Conservation (phyloP, 306 rosid species). For the Pachyrhizus erosus region DNA sequence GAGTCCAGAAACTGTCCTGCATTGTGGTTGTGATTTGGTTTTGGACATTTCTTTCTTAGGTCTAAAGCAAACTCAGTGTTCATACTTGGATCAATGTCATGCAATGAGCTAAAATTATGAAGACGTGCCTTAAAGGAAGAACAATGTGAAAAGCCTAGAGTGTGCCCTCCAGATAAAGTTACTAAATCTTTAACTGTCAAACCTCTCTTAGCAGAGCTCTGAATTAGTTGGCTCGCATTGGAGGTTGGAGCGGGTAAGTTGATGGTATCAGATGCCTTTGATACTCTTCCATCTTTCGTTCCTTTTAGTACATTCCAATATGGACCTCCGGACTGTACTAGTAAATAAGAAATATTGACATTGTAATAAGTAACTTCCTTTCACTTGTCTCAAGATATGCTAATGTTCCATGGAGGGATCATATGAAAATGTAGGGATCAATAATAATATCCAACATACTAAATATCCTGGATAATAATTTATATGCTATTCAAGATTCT, state of each 20-base stretch:
- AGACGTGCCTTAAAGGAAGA: conserved; percentile 67
- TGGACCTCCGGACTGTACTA: conserved; percentile 76
- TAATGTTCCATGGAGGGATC: conserved; percentile 31
- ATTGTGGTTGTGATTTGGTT: conserved; percentile 53
- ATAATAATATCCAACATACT: conserved; percentile 3
- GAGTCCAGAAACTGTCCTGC: conserved; percentile 72
- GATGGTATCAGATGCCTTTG: conserved; percentile 68
- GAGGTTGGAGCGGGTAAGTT: conserved; percentile 75
- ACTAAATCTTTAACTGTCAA: conserved; percentile 69
- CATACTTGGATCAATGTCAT: conserved; percentile 64
- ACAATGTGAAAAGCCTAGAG: conserved; percentile 80
- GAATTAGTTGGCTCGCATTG: conserved; percentile 66
- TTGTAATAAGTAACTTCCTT: background rate
- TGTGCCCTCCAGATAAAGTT: conserved; percentile 84
- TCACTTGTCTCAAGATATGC: conserved; percentile 19
- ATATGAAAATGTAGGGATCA: conserved; percentile 14
- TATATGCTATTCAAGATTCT: background rate
- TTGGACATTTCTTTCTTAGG: conserved; percentile 63
- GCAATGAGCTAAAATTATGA: conserved; percentile 57
- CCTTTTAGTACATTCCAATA: conserved; percentile 77
- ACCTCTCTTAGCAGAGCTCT: conserved; percentile 71
- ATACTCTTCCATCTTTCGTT: conserved; percentile 78
- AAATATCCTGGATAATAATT: conserved; percentile 12
- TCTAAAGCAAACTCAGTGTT: conserved; percentile 55
- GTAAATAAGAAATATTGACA: background rate